Evolutionary conservation across 2,329 filamentous ascomycete genomes (phyloP).

Genomic region (Grosmannia serpens): DNA sequence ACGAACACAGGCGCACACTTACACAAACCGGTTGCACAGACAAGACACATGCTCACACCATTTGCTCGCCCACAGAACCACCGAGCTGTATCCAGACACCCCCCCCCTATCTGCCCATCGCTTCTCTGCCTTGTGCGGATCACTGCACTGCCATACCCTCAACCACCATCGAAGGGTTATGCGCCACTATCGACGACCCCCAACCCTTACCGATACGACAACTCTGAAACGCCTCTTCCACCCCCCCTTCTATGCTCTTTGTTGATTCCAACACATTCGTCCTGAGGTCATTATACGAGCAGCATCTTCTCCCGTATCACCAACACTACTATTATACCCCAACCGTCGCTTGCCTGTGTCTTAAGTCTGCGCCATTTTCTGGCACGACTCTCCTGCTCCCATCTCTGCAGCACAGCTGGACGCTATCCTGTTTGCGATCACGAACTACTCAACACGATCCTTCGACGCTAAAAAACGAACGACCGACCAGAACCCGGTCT

Average conservation of each 20-base stretch:
- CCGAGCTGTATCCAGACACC: not conserved
- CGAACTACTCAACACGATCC: not conserved
- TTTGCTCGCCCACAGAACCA: not conserved
- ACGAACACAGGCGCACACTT: not conserved
- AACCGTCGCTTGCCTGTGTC: not conserved
- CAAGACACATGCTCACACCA: not conserved
- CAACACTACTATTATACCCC: not conserved
- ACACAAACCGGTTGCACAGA: not conserved
- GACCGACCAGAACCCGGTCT: not conserved
- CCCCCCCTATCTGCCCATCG: too few species aligned
- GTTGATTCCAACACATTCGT: not conserved
- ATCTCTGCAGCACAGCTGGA: not conserved
- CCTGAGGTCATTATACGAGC: not conserved
- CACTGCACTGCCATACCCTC: not conserved
- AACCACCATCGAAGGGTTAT: not conserved
- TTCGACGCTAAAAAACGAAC: not conserved
- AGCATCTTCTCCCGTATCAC: not conserved
- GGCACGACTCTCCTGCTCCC: not conserved
- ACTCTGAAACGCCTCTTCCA: constrained; percentile 20
- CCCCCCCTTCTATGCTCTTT: not conserved
- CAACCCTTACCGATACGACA: constrained; percentile 23
- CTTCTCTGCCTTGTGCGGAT: not conserved
- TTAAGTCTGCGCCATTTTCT: not conserved
- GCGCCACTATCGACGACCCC: constrained; percentile 1
- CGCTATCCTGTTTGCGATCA: not conserved